Evolutionary conservation across 23 red algal genomes (phyloP).

Genomic region (Cyanidioschyzon merolae): DNA sequence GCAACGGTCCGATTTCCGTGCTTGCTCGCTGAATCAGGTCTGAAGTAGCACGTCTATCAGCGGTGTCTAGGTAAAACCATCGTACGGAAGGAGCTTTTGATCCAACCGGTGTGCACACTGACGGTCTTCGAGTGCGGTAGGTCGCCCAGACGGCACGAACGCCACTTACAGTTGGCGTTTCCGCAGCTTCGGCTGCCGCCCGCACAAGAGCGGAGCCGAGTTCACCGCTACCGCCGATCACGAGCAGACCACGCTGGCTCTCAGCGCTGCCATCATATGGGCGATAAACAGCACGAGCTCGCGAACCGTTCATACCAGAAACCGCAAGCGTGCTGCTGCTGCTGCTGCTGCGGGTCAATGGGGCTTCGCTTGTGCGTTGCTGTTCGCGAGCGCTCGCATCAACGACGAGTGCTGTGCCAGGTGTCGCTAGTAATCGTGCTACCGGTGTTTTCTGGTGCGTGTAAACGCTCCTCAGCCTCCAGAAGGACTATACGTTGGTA

Average conservation of each 20-base stretch:
- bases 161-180: background rate
- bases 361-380: no score
- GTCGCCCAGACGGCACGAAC: constrained; percentile 21
- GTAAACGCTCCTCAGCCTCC: no score
- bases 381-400: no score
- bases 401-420: no score
- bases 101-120: background rate
- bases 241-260: constrained; percentile 22
- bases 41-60: constrained; percentile 45
- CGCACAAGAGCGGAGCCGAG: constrained; percentile 45
- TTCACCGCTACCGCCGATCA: constrained; percentile 74
- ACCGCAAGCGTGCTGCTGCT: no score
- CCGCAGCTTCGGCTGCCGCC: constrained; percentile 25
- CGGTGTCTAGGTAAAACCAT: constrained; percentile 45
- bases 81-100: background rate
- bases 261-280: background rate
- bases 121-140: constrained; percentile 26
- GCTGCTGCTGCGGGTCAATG: no score
- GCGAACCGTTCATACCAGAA: no score
- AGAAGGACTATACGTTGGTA: no score
- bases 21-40: constrained; percentile 21
- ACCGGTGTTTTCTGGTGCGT: no score
- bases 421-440: no score
- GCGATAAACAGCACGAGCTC: no score
- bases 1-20: background rate